phyloP scores from a whole-genome alignment of 2,329 filamentous ascomycete genomes.

The Cladosporium cucumerinum region DNA sequence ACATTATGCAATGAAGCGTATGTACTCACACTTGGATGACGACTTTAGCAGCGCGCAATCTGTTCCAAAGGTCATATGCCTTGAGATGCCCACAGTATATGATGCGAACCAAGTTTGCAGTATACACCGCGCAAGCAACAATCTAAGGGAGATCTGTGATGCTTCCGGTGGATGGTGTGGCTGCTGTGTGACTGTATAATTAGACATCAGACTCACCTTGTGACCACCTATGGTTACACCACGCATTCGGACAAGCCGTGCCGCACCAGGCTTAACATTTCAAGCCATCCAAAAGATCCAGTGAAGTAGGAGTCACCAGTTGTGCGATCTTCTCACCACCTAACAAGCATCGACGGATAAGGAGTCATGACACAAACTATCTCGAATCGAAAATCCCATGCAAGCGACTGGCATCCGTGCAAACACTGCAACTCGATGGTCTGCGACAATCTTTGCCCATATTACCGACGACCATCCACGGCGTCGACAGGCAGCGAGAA shows the following conservation, averaged over 20 bases:
- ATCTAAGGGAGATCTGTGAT: not conserved
- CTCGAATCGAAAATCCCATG: not conserved
- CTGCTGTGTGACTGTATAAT: not conserved
- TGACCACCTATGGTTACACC: constrained; percentile 7
- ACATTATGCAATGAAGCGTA: not conserved
- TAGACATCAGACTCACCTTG: not conserved
- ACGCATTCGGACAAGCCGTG: constrained; percentile 5
- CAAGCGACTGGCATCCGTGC: constrained; percentile 14
- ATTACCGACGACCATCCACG: not conserved
- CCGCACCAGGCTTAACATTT: not conserved
- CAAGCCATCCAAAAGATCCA: not conserved
- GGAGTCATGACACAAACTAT: not conserved
- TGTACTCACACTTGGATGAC: not conserved
- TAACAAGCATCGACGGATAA: not conserved
- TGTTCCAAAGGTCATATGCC: not conserved
- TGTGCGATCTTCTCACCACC: not conserved
- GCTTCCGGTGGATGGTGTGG: not conserved
- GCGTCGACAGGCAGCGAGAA: not conserved
- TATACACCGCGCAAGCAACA: not conserved
- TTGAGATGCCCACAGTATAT: not conserved
- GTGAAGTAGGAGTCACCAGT: not conserved
- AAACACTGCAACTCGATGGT: constrained; percentile 13
- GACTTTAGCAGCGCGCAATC: not conserved
- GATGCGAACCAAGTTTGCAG: not conserved
- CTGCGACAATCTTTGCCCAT: constrained; percentile 10